These are phyloP conservation scores for Pseudogymnoascus pannorum DNA, from an alignment of 2,329 filamentous ascomycete species.

Conservation along the genomic window DNA sequence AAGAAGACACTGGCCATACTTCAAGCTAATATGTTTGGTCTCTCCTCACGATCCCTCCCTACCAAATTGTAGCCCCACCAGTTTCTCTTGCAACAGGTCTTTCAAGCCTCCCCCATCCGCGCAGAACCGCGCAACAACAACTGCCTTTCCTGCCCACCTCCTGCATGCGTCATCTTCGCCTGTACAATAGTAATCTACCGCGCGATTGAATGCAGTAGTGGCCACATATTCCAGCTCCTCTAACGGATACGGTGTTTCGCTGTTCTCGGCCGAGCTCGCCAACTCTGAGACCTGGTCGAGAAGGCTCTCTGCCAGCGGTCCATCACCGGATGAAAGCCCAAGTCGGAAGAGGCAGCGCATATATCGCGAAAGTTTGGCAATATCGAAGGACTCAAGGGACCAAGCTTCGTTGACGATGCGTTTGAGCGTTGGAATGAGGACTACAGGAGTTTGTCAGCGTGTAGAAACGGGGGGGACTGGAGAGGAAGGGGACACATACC, in stretches of 20 bases:
- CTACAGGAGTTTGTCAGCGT: constrained; percentile 39
- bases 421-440: constrained; percentile 42
- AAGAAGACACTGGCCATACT: background rate
- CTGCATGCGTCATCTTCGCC: constrained; percentile 48
- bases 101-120: constrained; percentile 25
- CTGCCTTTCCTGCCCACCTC: constrained; percentile 30
- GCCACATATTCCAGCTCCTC: constrained; percentile 73
- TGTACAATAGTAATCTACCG: constrained; percentile 55
- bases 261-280: constrained; percentile 29
- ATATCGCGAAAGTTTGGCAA: constrained; percentile 62
- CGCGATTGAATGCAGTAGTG: constrained; percentile 61
- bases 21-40: background rate
- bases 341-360: constrained; percentile 69
- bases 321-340: constrained; percentile 49
- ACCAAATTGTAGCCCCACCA: constrained; percentile 24
- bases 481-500: constrained; percentile 13
- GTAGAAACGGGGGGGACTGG: constrained; percentile 23
- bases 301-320: constrained; percentile 47
- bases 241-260: constrained; percentile 47
- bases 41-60: background rate
- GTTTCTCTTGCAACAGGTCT: constrained; percentile 23
- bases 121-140: constrained; percentile 27
- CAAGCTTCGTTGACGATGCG: constrained; percentile 65
- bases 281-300: constrained; percentile 49
- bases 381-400: constrained; percentile 47